These are phyloP conservation scores for Lumnitzera racemosa DNA, from an alignment of 345 rosid genomes.

Conservation along the genomic window DNA sequence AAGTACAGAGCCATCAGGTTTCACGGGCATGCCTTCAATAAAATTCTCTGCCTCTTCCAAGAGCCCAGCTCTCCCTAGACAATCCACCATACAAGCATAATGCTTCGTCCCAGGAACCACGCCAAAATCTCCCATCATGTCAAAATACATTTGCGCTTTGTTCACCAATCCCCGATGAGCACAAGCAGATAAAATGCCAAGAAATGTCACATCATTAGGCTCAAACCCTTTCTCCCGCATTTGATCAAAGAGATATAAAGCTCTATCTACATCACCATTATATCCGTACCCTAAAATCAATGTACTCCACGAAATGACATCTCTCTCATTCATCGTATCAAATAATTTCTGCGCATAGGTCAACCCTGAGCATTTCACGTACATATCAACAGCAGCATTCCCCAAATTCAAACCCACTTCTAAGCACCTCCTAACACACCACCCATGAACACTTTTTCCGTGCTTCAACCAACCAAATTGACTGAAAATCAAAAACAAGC, in stretches of 20 bases:
- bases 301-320: constrained; percentile 66
- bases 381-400: constrained; percentile 50
- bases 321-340: constrained; percentile 30
- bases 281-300: constrained; percentile 54
- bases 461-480: constrained; percentile 44
- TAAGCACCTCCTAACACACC: constrained; percentile 43
- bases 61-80: constrained; percentile 35
- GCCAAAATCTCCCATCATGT: constrained; percentile 31
- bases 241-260: constrained; percentile 16
- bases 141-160: constrained; percentile 25
- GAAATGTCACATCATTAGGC: too few relatives aligned
- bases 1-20: constrained; percentile 53
- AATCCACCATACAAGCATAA: too few relatives aligned
- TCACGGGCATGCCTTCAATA: constrained; percentile 42
- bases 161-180: constrained; percentile 61
- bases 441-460: constrained; percentile 58
- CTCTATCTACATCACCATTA: constrained; percentile 27
- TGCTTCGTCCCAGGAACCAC: constrained; percentile 24
- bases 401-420: constrained; percentile 43
- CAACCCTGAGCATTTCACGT: constrained; percentile 38
- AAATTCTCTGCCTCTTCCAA: constrained; percentile 53
- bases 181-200: constrained; percentile 14
- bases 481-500: constrained; percentile 44
- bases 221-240: too few relatives aligned
- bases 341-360: constrained; percentile 29